Evolutionary conservation across 768 basidiomycete genomes (phyloP).

Genomic region (Auricularia sp.): DNA sequence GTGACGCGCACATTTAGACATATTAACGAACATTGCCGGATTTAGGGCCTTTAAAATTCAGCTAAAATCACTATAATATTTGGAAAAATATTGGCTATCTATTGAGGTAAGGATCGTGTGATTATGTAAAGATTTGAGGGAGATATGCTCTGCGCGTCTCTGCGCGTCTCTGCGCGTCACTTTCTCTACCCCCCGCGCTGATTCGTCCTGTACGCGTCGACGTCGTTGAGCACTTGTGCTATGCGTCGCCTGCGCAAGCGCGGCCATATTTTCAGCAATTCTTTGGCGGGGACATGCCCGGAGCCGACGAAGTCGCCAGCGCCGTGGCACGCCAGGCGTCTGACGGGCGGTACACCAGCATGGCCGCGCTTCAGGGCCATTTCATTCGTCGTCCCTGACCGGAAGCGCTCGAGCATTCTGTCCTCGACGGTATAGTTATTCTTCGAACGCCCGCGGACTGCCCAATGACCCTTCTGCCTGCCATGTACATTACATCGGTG

Average conservation of each 20-base stretch:
- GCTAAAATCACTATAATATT: no score
- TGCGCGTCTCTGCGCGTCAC: no score
- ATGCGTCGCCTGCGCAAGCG: constrained; percentile 78
- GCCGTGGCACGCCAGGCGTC: constrained; percentile 44
- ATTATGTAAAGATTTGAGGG: no score
- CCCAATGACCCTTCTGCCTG: neutral
- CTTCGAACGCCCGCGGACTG: neutral
- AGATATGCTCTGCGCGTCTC: no score
- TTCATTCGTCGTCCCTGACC: constrained; percentile 53
- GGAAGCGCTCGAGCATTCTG: neutral
- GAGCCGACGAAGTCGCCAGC: constrained; percentile 43
- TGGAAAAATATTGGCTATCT: no score
- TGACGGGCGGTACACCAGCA: constrained; percentile 60
- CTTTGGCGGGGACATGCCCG: constrained; percentile 40
- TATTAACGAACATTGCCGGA: no score
- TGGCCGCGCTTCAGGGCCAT: constrained; percentile 92
- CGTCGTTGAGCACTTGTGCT: constrained; percentile 69
- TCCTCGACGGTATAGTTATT: neutral
- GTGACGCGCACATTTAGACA: no score
- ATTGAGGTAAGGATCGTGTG: no score
- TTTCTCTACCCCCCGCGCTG: constrained; percentile 38
- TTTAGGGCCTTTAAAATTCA: no score
- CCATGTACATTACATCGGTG: neutral
- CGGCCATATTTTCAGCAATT: constrained; percentile 70
- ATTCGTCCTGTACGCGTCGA: constrained; percentile 96